Base-by-base conservation (phyloP, 768 basidiomycete genomes). In the Sarcodon sp. region DNA sequence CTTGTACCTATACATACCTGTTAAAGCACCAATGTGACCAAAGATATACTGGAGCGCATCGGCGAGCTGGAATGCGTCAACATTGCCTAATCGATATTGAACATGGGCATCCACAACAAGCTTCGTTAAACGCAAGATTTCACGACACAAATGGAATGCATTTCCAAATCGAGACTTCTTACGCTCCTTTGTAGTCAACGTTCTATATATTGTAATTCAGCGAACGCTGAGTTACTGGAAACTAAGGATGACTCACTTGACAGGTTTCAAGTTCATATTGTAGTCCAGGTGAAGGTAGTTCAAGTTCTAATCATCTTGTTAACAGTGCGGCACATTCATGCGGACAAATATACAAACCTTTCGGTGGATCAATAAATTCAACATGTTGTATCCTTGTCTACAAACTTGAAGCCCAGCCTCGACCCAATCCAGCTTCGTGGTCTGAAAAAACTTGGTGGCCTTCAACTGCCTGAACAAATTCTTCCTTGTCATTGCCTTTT, bases 131-230 rank as follows among this genome's bases (percentile, higher is more conserved):
- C 96, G 89, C 32, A 99, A 69, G 52, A 99, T 99, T 67, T 99
- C 96, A 64, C 96, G 89, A 60, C 93, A 97, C 53, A 99, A 61
- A 63, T 94, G 91, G 79, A 96, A 97, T 6, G 96, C 96, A 64
- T 99, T 99, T 73, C 96, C 96, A 66, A 99, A 99, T 54, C 96
- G 88, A 33, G 96, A 98, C 72, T 98, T 98, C 69, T 99, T 99
- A 46, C 96, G 87, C 67, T 99, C 96, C 66, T 99, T 99, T 13
- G 96, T 99, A 8, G 96, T 99, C 39, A 99, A 69, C 1, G 96
- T 99, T 73, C 85, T 88, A 61, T 56, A 67, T 35, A 43, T 41
- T n/a, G 37, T 47, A 53, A 15, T 48, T 48, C 50, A 60, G 54
- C 13, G 37, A 44, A 34, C 49, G 7, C n/a, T 21, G 10, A 12